A percentile compares a stretch with the other conserved stretches of the same genome.
These are phyloP conservation scores for Leersia perrieri DNA, from an alignment of 176 grass and related monocot species.

Conservation along the genomic window DNA sequence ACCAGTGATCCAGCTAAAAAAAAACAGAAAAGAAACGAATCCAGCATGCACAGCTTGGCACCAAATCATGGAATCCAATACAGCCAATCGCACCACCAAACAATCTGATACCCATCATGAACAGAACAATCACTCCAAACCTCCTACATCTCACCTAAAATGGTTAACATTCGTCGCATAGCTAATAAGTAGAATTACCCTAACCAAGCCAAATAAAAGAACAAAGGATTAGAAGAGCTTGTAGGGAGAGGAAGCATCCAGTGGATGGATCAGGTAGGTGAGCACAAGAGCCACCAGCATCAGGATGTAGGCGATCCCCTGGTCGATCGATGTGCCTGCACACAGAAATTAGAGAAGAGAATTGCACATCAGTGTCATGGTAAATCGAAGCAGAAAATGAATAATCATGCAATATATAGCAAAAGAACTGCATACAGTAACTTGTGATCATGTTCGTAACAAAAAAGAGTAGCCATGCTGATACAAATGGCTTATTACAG, in stretches of 20 bases:
- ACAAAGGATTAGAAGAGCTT: slow-evolving; percentile 52
- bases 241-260: slow-evolving; percentile 68
- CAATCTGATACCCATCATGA: slow-evolving; percentile 12
- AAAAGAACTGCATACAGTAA: not conserved
- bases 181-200: slow-evolving; percentile 11
- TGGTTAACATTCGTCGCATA: slow-evolving; percentile 1
- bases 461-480: not conserved
- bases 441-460: not conserved
- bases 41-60: slow-evolving; percentile 25
- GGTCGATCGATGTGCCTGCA: slow-evolving; percentile 71
- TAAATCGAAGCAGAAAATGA: not conserved
- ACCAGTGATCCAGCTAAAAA: not conserved
- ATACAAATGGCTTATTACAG: not conserved
- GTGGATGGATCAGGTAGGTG: slow-evolving; percentile 78
- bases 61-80: slow-evolving; percentile 33
- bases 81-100: slow-evolving; percentile 23
- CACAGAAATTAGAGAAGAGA: not conserved
- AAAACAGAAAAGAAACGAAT: slow-evolving; percentile 29
- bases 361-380: not conserved
- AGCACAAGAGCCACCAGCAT: slow-evolving; percentile 78
- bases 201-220: not conserved
- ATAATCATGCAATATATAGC: not conserved
- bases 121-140: slow-evolving; percentile 13
- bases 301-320: slow-evolving; percentile 63
- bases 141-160: slow-evolving; percentile 23